Evolutionary conservation across 2,329 filamentous ascomycete genomes (phyloP), one percentile per base, ranked within the genome.

Genomic region (Scedosporium dehoogii): DNA sequence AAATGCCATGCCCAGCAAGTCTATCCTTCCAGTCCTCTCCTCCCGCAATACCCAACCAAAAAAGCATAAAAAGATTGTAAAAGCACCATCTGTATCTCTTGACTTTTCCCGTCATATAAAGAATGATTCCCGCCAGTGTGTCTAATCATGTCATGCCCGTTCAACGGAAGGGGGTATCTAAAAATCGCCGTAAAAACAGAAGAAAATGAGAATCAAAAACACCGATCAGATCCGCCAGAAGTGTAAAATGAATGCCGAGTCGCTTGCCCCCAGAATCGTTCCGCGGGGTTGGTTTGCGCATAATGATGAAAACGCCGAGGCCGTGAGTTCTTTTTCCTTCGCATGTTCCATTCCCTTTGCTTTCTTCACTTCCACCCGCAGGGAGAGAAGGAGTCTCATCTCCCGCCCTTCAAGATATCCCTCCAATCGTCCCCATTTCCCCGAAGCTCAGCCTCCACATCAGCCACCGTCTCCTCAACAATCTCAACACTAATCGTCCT

Each of bases 401-500:
- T 29, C 29, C 27, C 23, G 9, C 60, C 60, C 14, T 38, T n/a
- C 14, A 62, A 21, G 27, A 62, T 62, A 23, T 48, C 55, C 55
- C 25, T 48, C 60, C 60, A 62, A 21, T 48, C 21, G 16, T 46
- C 61, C 27, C 27, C 25, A 42, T 59, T 7, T 5, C 6, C 14
- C 18, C 16, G 18, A 16, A 51, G 23, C 14, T 53, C 25, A 7
- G 53, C 16, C 60, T 63, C 59, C n/a, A 33, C 48, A 27, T 64
- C 63, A 46, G 53, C 42, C 5, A 61, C 44, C 4, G 18, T 55
- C 48, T 64, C 63, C 58, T 65, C 60, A 1, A 63, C 63, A 42
- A 65, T 59, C 10, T 60, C 46, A n/a, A 65, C 64, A 33, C 59
- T 62, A 33, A 65, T 58, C 12, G 63, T 65, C 51, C 61, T 61